Percentiles rank a stretch among this genome's conserved stretches.
These are phyloP conservation scores for Mortierella sp. DNA, from an alignment of 371 early-diverging fungal species.

Conservation along the genomic window DNA sequence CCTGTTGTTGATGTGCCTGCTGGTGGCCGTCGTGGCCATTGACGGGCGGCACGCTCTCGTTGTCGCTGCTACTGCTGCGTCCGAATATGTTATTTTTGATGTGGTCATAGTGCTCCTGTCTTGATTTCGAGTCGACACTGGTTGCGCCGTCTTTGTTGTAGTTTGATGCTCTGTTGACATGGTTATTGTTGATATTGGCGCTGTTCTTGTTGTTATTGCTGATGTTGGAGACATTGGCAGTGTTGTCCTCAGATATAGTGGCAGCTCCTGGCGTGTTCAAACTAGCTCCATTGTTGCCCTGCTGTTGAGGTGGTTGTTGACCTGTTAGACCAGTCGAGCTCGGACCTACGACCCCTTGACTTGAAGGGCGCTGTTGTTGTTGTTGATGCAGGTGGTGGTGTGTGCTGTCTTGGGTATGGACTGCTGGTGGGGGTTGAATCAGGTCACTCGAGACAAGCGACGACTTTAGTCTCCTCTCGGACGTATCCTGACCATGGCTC, in stretches of 20 bases:
- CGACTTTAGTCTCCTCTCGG: constrained; percentile 41
- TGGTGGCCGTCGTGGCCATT: constrained; percentile 36
- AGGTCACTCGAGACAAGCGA: constrained; percentile 25
- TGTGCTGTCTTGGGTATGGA: constrained; percentile 27
- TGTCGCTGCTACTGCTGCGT: constrained; percentile 28
- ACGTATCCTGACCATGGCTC: constrained; percentile 35
- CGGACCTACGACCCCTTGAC: constrained; percentile 20
- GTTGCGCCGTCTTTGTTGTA: background rate
- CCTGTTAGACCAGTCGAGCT: constrained; percentile 6
- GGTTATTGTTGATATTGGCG: background rate
- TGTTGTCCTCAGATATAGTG: background rate
- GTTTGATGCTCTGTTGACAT: background rate
- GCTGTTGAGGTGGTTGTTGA: background rate
- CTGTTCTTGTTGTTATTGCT: background rate
- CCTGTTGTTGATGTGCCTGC: constrained; percentile 25
- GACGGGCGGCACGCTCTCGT: constrained; percentile 6
- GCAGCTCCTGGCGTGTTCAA: background rate
- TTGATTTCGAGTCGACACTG: constrained; percentile 46
- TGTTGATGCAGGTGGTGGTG: constrained; percentile 30
- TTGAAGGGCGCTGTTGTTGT: constrained; percentile 9
- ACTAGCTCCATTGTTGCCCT: constrained; percentile 11
- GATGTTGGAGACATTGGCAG: background rate
- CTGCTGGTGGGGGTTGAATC: constrained; percentile 39
- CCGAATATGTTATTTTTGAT: constrained; percentile 34
- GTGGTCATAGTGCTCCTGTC: constrained; percentile 35